These are phyloP conservation scores for Termitomyces heimii DNA, from an alignment of 768 basidiomycete species.

Conservation along the genomic window DNA sequence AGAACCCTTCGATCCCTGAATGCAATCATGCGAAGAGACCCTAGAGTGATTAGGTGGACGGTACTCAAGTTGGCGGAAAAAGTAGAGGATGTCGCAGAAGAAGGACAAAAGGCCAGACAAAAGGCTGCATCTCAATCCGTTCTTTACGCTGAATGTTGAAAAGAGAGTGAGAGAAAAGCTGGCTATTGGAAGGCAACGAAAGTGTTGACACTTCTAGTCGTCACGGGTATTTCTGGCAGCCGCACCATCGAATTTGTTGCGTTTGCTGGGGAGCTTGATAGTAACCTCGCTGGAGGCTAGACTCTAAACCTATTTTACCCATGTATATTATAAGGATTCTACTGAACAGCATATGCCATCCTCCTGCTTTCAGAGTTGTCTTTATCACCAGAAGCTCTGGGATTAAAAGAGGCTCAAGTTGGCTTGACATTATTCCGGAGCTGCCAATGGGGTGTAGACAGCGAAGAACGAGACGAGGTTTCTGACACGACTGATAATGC, in stretches of 20 bases:
- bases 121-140: neutral
- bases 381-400: neutral
- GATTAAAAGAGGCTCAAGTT: neutral
- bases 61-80: slow-evolving; percentile 73
- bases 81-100: slow-evolving; percentile 58
- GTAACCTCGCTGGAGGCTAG: neutral
- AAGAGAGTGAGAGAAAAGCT: neutral
- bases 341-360: neutral
- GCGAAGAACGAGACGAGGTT: neutral
- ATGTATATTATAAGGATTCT: neutral
- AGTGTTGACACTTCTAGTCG: too few species aligned
- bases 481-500: too few species aligned
- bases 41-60: slow-evolving; percentile 79
- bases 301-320: neutral
- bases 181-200: neutral
- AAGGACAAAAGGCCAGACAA: slow-evolving; percentile 26
- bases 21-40: slow-evolving; percentile 66
- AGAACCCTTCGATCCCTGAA: slow-evolving; percentile 59
- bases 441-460: neutral
- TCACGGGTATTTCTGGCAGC: too few species aligned
- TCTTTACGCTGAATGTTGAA: neutral
- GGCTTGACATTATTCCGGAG: neutral
- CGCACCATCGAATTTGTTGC: neutral
- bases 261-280: neutral
- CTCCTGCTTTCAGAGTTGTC: neutral